Evolutionary conservation across 768 basidiomycete genomes (phyloP), one percentile per base, ranked within the genome.

Genomic region (Hortiboletus flavorubellus): DNA sequence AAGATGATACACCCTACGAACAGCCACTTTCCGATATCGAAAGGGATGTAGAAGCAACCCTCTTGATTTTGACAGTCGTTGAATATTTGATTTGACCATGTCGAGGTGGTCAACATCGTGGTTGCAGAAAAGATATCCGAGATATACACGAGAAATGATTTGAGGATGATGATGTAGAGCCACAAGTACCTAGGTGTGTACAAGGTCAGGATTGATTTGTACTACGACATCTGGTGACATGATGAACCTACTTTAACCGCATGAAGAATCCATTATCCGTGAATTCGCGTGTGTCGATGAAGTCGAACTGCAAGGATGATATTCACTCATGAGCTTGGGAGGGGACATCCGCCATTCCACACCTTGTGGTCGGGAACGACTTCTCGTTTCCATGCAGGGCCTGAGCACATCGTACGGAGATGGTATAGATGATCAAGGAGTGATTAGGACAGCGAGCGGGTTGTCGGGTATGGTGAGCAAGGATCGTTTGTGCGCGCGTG

Each of bases 1-100:
- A 97, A 91, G 63, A 97, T 89, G 81, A 99, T 98, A 74, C 96
- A 98, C 44, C 93, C 93, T 18, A 97, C 89, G 76, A 98, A 98
- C 57, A 99, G 77, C 93, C 93, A 98, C 73, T 94, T 91, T 49
- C 92, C 94, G 51, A 91, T 84, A 55, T 78, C 76, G 75, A 97
- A 98, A 2, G 91, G 87, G 60, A 94, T 89, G 67, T 88, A 83
- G 49, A 93, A 85, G 68, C 93, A 97, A 40, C 85, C 84, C 5
- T 81, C 70, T 49, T 82, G 72, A 31, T 72, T 64, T 43, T 76
- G 72, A 68, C 93, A 95, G 59, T 86, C 80, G 56, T 84, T 77
- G 74, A 92, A 90, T 67, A 98, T 97, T 71, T 91, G 82, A 66
- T 91, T 95, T 52, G 91, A 86, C 96, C 96, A 99, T 34, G 83